Percentiles rank a stretch among this genome's conserved stretches.
Evolutionary conservation across 1,139 yeast species (phyloP).

Genomic region (Kodamaea sp.): DNA sequence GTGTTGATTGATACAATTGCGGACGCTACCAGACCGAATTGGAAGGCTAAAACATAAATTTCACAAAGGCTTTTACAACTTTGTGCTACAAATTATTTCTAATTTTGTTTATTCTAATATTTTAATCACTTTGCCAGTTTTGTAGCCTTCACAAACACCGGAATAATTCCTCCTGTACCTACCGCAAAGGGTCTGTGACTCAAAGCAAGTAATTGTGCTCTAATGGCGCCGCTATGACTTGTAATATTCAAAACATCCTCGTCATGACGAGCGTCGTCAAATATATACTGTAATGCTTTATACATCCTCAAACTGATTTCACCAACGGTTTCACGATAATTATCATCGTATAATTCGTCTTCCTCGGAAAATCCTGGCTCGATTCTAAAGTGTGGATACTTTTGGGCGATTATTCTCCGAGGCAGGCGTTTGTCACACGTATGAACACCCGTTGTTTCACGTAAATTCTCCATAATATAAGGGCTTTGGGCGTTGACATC

Average conservation of each 20-base stretch:
- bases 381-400: slow-evolving; percentile 31
- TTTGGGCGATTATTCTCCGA: slow-evolving; percentile 26
- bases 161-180: slow-evolving; percentile 46
- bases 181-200: slow-evolving; percentile 41
- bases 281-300: slow-evolving; percentile 34
- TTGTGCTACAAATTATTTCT: not conserved
- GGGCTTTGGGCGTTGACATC: slow-evolving; percentile 27
- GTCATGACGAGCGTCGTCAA: slow-evolving; percentile 18
- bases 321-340: slow-evolving; percentile 38
- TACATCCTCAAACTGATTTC: slow-evolving; percentile 41
- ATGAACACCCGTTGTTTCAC: slow-evolving; percentile 45
- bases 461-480: slow-evolving; percentile 36
- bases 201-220: slow-evolving; percentile 39
- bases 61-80: not conserved
- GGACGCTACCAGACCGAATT: too few species aligned
- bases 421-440: slow-evolving; percentile 44
- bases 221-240: slow-evolving; percentile 40
- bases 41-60: not conserved
- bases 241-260: slow-evolving; percentile 30
- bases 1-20: too few species aligned
- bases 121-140: slow-evolving; percentile 6
- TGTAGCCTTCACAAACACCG: slow-evolving; percentile 38
- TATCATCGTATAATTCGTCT: slow-evolving; percentile 36
- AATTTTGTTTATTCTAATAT: not conserved
- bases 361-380: slow-evolving; percentile 41